Conservation (phyloP, 768 basidiomycete species). For the Phanerodontia chrysosporium region DNA sequence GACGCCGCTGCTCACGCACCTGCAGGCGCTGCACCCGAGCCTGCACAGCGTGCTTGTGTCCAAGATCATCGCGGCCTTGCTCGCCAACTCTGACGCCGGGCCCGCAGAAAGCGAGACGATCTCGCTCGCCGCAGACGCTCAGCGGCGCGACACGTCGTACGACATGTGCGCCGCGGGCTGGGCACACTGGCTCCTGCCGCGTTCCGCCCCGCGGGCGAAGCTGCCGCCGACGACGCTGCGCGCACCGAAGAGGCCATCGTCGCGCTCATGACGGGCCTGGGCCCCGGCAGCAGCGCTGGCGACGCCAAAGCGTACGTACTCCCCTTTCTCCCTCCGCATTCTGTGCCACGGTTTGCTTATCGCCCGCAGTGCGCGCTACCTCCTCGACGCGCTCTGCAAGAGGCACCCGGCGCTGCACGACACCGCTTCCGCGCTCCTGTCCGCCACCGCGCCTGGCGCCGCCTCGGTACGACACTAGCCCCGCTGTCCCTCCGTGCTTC, state of each 20-base stretch:
- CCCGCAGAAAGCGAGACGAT: conserved; percentile 10
- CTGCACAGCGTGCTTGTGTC: conserved; percentile 48
- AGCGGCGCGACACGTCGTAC: conserved; percentile 39
- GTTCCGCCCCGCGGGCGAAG: conserved; percentile 22
- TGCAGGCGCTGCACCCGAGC: conserved; percentile 51
- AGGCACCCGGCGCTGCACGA: conserved; percentile 30
- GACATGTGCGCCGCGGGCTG: conserved; percentile 63
- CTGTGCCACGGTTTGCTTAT: background rate
- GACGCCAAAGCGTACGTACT: conserved; percentile 33
- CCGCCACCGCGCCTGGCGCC: background rate
- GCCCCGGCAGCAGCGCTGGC: conserved; percentile 28
- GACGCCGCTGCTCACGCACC: conserved; percentile 57
- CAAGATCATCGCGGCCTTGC: conserved; percentile 36
- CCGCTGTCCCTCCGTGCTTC: too few species aligned
- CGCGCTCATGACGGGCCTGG: conserved; percentile 44
- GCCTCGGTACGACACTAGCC: background rate
- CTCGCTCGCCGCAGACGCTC: conserved; percentile 12
- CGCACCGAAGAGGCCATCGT: conserved; percentile 39
- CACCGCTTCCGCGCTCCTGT: background rate
- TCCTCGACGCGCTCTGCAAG: conserved; percentile 40
- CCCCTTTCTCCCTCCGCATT: background rate
- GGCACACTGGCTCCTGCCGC: conserved; percentile 56
- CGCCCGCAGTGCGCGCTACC: conserved; percentile 24
- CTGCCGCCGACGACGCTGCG: conserved; percentile 31
- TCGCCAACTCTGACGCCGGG: conserved; percentile 5